Evolutionary conservation across 306 rosid species (phyloP).

Genomic region (Acmispon strigosus): DNA sequence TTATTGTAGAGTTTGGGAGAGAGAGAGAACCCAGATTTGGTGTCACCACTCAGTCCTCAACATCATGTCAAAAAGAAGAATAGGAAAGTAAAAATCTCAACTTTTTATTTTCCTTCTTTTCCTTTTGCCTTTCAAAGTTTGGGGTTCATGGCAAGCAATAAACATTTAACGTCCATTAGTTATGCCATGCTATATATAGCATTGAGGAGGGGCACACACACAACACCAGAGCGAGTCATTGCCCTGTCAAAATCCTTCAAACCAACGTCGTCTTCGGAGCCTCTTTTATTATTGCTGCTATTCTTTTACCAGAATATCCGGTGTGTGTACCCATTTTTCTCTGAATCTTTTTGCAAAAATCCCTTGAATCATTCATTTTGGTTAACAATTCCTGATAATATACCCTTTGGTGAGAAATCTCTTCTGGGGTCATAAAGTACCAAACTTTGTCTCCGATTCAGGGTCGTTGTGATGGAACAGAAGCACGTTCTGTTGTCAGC

Average conservation of each 20-base stretch:
- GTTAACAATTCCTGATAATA: neutral
- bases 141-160: constrained; percentile 23
- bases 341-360: constrained; percentile 8
- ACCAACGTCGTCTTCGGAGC: constrained; percentile 37
- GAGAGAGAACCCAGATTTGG: constrained; percentile 15
- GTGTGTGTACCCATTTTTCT: constrained; percentile 20
- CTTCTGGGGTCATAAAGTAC: neutral
- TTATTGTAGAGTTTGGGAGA: neutral
- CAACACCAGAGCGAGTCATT: constrained; percentile 20
- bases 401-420: constrained; percentile 20
- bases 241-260: constrained; percentile 34
- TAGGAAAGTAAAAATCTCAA: neutral
- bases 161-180: constrained; percentile 47
- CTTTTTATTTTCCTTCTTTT: neutral
- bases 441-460: neutral
- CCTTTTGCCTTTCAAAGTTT: neutral
- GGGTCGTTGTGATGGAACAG: constrained; percentile 60
- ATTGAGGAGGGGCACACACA: constrained; percentile 17
- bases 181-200: constrained; percentile 53
- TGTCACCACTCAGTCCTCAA: neutral
- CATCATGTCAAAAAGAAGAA: constrained; percentile 6
- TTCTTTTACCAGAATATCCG: constrained; percentile 15
- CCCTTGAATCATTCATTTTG: constrained; percentile 14
- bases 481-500: constrained; percentile 87
- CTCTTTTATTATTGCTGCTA: neutral